Percentiles rank a stretch among this genome's conserved stretches.
Conservation (phyloP, 257 asterid genomes). For the Lycium barbarum region DNA sequence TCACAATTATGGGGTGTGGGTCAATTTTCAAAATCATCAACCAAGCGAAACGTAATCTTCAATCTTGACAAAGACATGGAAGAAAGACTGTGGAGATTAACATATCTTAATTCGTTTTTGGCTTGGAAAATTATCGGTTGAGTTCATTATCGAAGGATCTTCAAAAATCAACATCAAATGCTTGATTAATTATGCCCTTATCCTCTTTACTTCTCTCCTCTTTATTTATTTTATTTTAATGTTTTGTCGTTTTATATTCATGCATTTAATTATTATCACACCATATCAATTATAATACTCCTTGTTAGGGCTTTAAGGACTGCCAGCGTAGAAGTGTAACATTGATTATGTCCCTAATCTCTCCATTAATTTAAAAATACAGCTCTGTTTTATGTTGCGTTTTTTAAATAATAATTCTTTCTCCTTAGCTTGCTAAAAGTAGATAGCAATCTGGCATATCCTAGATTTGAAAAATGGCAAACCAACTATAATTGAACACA, state of each 20-base stretch:
- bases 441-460: constrained; percentile 2
- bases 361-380: too few relatives aligned
- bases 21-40: background rate
- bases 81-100: background rate
- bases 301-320: background rate
- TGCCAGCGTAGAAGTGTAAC: background rate
- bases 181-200: too few relatives aligned
- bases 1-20: constrained; percentile 9
- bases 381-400: background rate
- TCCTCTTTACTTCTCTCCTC: background rate
- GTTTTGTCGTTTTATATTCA: background rate
- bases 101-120: too few relatives aligned
- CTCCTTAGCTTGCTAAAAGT: constrained; percentile 21
- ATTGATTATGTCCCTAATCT: background rate
- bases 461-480: background rate
- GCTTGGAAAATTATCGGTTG: too few relatives aligned
- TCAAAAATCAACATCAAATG: too few relatives aligned
- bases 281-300: background rate
- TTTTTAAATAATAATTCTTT: background rate
- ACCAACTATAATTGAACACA: constrained; percentile 24
- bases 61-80: constrained; percentile 4
- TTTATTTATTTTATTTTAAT: background rate
- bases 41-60: constrained; percentile 3
- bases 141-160: too few relatives aligned
- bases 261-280: background rate